Conservation (phyloP, 805 yeast species). For the Candida arabinofermentans region DNA sequence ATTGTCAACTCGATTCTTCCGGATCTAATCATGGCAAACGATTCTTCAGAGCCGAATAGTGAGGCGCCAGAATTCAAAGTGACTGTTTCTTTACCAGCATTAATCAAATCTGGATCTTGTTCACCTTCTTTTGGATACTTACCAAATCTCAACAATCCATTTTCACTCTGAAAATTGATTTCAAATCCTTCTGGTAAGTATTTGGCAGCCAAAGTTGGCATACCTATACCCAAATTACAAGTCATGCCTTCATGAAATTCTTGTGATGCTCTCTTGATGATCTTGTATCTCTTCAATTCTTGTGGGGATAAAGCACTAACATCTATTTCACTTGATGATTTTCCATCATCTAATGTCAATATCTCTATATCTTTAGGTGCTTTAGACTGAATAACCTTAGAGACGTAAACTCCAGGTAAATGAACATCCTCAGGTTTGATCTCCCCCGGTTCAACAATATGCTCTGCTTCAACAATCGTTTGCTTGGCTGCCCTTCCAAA, state of each 20-base stretch:
- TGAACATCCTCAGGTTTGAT: conserved; percentile 43
- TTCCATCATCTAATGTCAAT: conserved; percentile 21
- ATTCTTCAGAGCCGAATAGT: conserved; percentile 45
- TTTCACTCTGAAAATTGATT: conserved; percentile 44
- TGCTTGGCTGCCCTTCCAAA: conserved; percentile 42
- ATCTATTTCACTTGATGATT: conserved; percentile 2
- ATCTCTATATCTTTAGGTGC: conserved; percentile 42
- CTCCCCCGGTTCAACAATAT: conserved; percentile 43
- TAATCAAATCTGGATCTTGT: conserved; percentile 44
- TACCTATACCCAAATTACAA: conserved; percentile 48
- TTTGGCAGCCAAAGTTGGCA: conserved; percentile 46
- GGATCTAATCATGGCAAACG: conserved; percentile 47
- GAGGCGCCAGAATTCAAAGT: conserved; percentile 45
- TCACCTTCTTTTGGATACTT: conserved; percentile 40
- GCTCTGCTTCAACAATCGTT: conserved; percentile 49
- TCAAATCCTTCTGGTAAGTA: conserved; percentile 33
- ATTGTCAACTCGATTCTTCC: conserved; percentile 42
- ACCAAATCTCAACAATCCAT: conserved; percentile 47
- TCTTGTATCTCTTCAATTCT: conserved; percentile 27
- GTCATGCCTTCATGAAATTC: conserved; percentile 41
- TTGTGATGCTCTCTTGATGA: conserved; percentile 41
- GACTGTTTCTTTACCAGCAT: conserved; percentile 50
- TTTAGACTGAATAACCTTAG: conserved; percentile 36
- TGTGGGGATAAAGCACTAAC: conserved; percentile 3
- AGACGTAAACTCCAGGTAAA: conserved; percentile 43